These are phyloP conservation scores for Tolypocladium nubicola DNA, from an alignment of 2,329 filamentous ascomycete species.

Conservation along the genomic window DNA sequence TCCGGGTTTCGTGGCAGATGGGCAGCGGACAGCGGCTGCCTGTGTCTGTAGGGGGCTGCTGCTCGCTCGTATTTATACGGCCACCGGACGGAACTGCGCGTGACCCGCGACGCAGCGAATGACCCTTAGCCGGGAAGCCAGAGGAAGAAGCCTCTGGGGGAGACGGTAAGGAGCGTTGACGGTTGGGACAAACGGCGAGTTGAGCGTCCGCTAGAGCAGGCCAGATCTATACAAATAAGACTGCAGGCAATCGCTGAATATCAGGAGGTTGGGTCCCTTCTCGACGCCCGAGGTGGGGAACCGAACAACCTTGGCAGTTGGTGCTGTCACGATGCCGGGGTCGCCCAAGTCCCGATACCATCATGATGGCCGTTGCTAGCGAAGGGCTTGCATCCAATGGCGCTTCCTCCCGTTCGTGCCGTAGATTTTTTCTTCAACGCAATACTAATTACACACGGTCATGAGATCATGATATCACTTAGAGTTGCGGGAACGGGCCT, in stretches of 20 bases:
- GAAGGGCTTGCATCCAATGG: not conserved
- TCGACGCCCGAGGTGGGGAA: not conserved
- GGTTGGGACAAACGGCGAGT: not conserved
- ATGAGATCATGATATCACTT: not conserved
- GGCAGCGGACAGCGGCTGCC: not conserved
- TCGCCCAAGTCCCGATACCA: not conserved
- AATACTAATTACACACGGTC: no score
- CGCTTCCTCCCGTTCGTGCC: not conserved
- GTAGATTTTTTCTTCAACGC: not conserved
- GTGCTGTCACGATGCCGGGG: not conserved
- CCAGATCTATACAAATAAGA: not conserved
- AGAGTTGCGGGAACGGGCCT: not conserved
- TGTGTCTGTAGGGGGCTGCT: no score
- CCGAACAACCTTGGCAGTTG: not conserved
- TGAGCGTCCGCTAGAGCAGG: not conserved
- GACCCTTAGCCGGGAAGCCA: not conserved
- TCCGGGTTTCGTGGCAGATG: conserved; percentile 3
- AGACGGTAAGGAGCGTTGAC: not conserved
- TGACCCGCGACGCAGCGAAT: not conserved
- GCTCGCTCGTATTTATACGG: not conserved
- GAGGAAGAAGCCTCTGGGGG: not conserved
- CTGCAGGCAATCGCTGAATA: not conserved
- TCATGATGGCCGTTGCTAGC: not conserved
- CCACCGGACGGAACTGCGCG: not conserved
- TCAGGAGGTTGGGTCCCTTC: not conserved